Evolutionary conservation across 331 rosid genomes (phyloP), one percentile per base, ranked within the genome.

Genomic region (Quercus tomentella): DNA sequence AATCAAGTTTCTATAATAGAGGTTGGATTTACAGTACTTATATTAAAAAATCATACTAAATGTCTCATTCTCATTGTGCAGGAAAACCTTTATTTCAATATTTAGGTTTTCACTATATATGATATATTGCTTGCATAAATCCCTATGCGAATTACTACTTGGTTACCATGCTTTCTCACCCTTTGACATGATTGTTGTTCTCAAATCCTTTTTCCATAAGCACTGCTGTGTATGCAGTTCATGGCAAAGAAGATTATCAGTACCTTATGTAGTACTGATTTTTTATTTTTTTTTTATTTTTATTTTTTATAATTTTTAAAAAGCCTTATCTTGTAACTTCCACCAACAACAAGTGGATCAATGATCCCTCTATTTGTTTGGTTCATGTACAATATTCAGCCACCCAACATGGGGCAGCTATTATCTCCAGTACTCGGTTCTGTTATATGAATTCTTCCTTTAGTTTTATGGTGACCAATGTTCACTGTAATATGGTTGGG

Each of bases 1-100:
- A 94, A 94, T 79, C 82, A 81, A 3, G 76, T 80, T 58, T 78
- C 98, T 61, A 73, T 94, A 54, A 89, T 87, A 76, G 97, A 94
- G 98, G 98, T 94, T 86, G 12, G 84, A 61, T 84, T 77, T 66
- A 3, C 82, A 72, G 21, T 21, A 31, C 28, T 11, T 28, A 23
- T 55, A 52, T 12, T 22, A 41, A 62, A 78, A 68, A 77, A 49
- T 68, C 70, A 54, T 79, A 71, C 69, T 57, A 58, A 69, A 57
- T 78, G 73, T 75, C 66, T 78, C 54, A 1, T 58, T 54, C 62
- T 62, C 30, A 55, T 71, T 52, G 58, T n/a, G 26, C 52, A 18
- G 52, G 45, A 67, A 7, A 7, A 8, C 26, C 26, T 67, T 35
- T 20, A 20, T 20, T 33, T 33, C n/a, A 18, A 35, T 20, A 20